phyloP scores from a whole-genome alignment of 371 early-diverging fungal species.

The Batkoa obscura region DNA sequence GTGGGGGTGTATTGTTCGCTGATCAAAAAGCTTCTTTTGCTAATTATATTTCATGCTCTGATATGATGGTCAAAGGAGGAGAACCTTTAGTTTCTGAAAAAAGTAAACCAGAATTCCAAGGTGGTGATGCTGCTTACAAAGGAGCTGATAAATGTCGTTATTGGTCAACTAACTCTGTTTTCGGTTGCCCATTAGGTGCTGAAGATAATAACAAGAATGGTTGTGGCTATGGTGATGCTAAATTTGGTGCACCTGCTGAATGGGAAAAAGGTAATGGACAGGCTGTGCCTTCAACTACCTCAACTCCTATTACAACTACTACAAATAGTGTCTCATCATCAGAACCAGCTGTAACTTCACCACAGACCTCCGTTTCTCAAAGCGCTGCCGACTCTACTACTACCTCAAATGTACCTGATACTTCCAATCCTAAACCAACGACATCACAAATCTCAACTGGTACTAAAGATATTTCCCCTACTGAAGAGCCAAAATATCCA shows the following conservation, averaged over 20 bases:
- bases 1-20: slow-evolving; percentile 31
- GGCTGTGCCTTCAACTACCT: no score
- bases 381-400: no score
- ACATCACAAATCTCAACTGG: no score
- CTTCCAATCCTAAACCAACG: no score
- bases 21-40: slow-evolving; percentile 27
- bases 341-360: no score
- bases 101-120: slow-evolving; percentile 15
- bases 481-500: no score
- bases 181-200: background rate
- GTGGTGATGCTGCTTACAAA: slow-evolving; percentile 28
- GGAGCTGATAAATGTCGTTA: slow-evolving; percentile 19
- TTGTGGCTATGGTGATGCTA: background rate
- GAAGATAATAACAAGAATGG: slow-evolving; percentile 3
- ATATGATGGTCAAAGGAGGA: slow-evolving; percentile 25
- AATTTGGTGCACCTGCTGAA: slow-evolving; percentile 1
- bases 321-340: no score
- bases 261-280: background rate
- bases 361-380: no score
- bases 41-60: slow-evolving; percentile 28
- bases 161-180: slow-evolving; percentile 1
- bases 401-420: no score
- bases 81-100: background rate
- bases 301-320: no score
- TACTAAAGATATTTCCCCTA: no score